Percentiles rank a stretch among this genome's conserved stretches.
Evolutionary conservation across 805 yeast species (phyloP).

Genomic region (Maudiozyma pseudohumilis): DNA sequence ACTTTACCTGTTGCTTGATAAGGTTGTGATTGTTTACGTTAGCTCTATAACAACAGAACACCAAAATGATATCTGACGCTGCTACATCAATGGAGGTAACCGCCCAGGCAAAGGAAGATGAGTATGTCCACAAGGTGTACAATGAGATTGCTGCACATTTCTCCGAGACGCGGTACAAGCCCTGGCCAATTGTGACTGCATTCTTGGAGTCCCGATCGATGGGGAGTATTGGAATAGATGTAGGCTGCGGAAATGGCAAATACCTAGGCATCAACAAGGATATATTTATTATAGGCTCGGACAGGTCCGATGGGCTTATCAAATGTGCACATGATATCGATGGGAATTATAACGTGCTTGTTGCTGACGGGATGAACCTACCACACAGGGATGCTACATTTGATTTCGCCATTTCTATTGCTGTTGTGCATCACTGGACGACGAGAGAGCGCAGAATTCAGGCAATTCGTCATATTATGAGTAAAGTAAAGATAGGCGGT

Average conservation of each 20-base stretch:
- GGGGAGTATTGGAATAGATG: constrained; percentile 75
- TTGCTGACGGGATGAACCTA: constrained; percentile 69
- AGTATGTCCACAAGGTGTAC: constrained; percentile 84
- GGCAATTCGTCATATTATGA: constrained; percentile 62
- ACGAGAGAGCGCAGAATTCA: constrained; percentile 66
- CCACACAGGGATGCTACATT: constrained; percentile 41
- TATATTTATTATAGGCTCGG: constrained; percentile 63
- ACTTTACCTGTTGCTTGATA: no score
- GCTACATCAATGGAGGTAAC: no score
- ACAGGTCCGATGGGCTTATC: constrained; percentile 60
- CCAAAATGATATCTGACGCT: no score
- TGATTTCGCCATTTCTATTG: constrained; percentile 90
- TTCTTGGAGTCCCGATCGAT: constrained; percentile 42
- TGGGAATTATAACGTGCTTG: constrained; percentile 41
- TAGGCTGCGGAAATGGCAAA: constrained; percentile 97
- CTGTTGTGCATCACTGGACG: constrained; percentile 94
- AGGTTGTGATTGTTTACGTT: no score
- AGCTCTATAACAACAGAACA: no score
- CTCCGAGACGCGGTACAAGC: constrained; percentile 85
- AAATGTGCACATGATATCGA: constrained; percentile 45
- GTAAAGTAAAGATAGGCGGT: constrained; percentile 50
- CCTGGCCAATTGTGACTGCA: constrained; percentile 90
- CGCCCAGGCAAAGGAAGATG: constrained; percentile 56
- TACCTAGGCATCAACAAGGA: constrained; percentile 65
- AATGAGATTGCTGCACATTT: constrained; percentile 89